Percentiles rank a stretch among this genome's conserved stretches.
phyloP scores from a whole-genome alignment of 2,329 filamentous ascomycete genomes.

The Didymella exigua region DNA sequence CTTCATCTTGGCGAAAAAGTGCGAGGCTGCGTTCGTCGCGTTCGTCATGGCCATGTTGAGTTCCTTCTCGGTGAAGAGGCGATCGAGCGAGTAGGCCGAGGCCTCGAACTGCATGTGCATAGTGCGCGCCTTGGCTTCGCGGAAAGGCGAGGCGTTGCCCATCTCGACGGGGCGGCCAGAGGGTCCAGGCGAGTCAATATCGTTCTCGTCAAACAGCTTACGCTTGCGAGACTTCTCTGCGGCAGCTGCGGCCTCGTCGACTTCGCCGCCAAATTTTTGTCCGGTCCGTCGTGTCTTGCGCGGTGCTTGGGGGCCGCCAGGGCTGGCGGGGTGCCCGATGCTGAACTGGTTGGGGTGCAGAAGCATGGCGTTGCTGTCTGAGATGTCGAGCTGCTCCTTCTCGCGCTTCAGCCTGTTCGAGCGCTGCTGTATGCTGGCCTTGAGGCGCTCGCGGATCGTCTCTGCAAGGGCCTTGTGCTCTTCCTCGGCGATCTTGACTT shows the following conservation, averaged over 20 bases:
- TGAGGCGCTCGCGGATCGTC: slow-evolving; percentile 66
- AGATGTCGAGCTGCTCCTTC: slow-evolving; percentile 70
- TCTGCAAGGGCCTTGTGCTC: slow-evolving; percentile 64
- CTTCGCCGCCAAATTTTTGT: slow-evolving; percentile 58
- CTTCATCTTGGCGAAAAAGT: slow-evolving; percentile 63
- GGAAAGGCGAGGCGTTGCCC: slow-evolving; percentile 56
- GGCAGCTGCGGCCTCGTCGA: slow-evolving; percentile 53
- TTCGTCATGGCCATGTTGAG: slow-evolving; percentile 66
- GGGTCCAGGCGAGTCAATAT: slow-evolving; percentile 63
- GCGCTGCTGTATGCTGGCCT: slow-evolving; percentile 63
- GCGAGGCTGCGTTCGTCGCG: slow-evolving; percentile 63
- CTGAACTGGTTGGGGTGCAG: slow-evolving; percentile 70
- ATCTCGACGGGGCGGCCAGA: slow-evolving; percentile 55
- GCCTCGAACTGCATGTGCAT: slow-evolving; percentile 63
- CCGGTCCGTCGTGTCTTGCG: slow-evolving; percentile 68
- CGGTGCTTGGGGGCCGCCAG: slow-evolving; percentile 64
- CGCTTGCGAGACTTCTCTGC: slow-evolving; percentile 63
- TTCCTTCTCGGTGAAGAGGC: slow-evolving; percentile 72
- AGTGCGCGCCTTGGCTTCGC: slow-evolving; percentile 59
- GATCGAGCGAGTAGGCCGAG: slow-evolving; percentile 65
- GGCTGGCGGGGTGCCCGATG: slow-evolving; percentile 67
- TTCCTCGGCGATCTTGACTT: slow-evolving; percentile 66
- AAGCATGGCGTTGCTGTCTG: slow-evolving; percentile 68
- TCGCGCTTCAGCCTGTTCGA: slow-evolving; percentile 64
- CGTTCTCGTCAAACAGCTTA: slow-evolving; percentile 62